These are phyloP conservation scores for Cladophialophora exuberans DNA, from an alignment of 2,329 filamentous ascomycete genomes.

Conservation along the genomic window DNA sequence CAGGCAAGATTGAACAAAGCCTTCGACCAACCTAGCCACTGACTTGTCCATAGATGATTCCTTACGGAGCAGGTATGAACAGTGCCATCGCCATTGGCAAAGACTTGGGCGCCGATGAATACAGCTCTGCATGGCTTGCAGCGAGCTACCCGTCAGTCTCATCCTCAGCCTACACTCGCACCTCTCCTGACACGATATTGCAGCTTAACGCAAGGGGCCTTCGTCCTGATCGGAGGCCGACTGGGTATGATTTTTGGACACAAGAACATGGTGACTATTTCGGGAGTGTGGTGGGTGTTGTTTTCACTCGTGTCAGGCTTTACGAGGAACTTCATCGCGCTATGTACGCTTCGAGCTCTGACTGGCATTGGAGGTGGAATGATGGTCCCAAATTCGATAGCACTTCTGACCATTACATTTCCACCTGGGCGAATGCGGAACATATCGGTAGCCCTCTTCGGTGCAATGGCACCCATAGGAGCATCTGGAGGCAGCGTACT, in stretches of 20 bases:
- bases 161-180: too few species aligned
- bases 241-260: slow-evolving; percentile 63
- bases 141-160: slow-evolving; percentile 44
- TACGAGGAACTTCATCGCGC: slow-evolving; percentile 46
- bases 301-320: slow-evolving; percentile 59
- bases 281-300: slow-evolving; percentile 59
- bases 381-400: slow-evolving; percentile 58
- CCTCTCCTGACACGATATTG: background rate
- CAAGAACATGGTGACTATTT: slow-evolving; percentile 57
- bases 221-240: slow-evolving; percentile 61
- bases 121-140: slow-evolving; percentile 40
- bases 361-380: slow-evolving; percentile 56
- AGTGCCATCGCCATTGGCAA: slow-evolving; percentile 20
- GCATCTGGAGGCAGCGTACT: slow-evolving; percentile 47
- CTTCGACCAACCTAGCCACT: background rate
- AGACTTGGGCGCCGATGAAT: slow-evolving; percentile 15
- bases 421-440: slow-evolving; percentile 53
- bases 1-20: background rate
- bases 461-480: slow-evolving; percentile 52
- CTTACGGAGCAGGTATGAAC: slow-evolving; percentile 10
- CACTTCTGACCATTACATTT: slow-evolving; percentile 53
- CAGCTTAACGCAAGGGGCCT: slow-evolving; percentile 56
- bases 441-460: slow-evolving; percentile 46
- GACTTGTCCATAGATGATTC: background rate
- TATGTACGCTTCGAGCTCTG: slow-evolving; percentile 51